phyloP scores from a whole-genome alignment of 1,139 yeast genomes.

The Citeromyces siamensis region DNA sequence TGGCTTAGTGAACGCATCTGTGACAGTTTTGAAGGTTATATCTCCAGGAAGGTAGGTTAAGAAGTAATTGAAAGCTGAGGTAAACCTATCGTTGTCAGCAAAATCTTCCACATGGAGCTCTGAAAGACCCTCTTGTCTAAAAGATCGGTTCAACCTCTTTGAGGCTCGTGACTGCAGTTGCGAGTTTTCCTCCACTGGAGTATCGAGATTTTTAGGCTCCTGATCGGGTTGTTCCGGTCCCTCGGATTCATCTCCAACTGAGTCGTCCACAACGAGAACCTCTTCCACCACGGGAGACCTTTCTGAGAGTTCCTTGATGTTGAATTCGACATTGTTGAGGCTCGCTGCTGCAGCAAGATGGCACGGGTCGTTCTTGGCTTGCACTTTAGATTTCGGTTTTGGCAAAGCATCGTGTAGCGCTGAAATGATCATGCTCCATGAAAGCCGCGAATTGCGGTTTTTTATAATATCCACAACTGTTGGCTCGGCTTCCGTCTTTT shows the following conservation, averaged over 20 bases:
- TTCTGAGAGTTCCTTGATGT: conserved; percentile 8
- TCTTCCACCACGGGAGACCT: neutral
- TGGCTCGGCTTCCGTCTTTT: neutral
- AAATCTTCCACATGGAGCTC: conserved; percentile 1
- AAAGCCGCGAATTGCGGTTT: neutral
- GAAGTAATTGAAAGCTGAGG: neutral
- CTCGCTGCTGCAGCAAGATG: conserved; percentile 32
- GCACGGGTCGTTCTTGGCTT: conserved; percentile 37
- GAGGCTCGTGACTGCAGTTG: conserved; percentile 19
- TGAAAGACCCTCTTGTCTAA: neutral
- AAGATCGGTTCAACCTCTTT: conserved; percentile 12
- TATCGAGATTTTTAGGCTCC: neutral
- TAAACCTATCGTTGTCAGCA: conserved; percentile 1
- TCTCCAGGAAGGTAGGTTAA: neutral
- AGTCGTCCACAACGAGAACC: neutral
- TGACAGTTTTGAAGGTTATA: neutral
- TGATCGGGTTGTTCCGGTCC: conserved; percentile 1
- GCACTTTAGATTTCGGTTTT: conserved; percentile 23
- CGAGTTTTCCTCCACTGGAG: conserved; percentile 7
- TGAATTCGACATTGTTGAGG: conserved; percentile 27
- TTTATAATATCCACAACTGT: neutral
- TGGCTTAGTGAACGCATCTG: neutral
- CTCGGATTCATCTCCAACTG: neutral
- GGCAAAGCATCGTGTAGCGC: conserved; percentile 22
- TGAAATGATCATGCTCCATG: conserved; percentile 1